Evolutionary conservation across 352 stramenopile genomes (phyloP).

Genomic region (Thalassiosira hispida): DNA sequence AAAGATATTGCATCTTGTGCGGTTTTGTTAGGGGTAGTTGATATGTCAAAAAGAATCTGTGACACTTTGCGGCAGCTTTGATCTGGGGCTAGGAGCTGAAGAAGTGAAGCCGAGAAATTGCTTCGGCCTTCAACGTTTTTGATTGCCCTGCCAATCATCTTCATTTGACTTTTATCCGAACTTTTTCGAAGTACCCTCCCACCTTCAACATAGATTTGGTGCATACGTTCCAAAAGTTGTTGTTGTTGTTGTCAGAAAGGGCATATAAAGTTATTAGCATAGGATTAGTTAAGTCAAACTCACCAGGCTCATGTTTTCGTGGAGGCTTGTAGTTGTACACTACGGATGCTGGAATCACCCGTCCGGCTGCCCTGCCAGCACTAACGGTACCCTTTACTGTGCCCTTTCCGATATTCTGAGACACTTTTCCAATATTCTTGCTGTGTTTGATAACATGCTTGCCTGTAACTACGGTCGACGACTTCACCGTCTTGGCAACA

Average conservation of each 20-base stretch:
- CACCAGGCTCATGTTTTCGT: conserved; percentile 46
- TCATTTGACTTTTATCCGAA: conserved; percentile 26
- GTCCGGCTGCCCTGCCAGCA: conserved; percentile 49
- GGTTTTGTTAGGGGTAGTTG: conserved; percentile 42
- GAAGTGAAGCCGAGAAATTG: conserved; percentile 24
- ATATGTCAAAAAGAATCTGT: conserved; percentile 73
- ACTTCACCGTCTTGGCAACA: conserved; percentile 63
- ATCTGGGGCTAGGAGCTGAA: conserved; percentile 70
- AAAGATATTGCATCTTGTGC: conserved; percentile 46
- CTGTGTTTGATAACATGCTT: conserved; percentile 58
- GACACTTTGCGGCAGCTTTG: conserved; percentile 75
- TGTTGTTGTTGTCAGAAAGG: no score
- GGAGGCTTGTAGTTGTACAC: conserved; percentile 63
- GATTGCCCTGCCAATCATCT: conserved; percentile 35
- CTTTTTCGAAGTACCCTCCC: conserved; percentile 5
- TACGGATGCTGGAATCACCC: conserved; percentile 59
- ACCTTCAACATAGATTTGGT: conserved; percentile 12
- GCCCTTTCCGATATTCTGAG: conserved; percentile 64
- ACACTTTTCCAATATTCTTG: conserved; percentile 70
- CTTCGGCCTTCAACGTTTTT: conserved; percentile 36
- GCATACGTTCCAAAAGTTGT: no score
- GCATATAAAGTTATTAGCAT: neutral
- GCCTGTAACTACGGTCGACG: conserved; percentile 51
- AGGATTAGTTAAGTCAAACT: no score
- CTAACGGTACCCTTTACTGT: conserved; percentile 61